phyloP scores from a whole-genome alignment of 768 basidiomycete genomes.

The Boletus rubroflammeus region DNA sequence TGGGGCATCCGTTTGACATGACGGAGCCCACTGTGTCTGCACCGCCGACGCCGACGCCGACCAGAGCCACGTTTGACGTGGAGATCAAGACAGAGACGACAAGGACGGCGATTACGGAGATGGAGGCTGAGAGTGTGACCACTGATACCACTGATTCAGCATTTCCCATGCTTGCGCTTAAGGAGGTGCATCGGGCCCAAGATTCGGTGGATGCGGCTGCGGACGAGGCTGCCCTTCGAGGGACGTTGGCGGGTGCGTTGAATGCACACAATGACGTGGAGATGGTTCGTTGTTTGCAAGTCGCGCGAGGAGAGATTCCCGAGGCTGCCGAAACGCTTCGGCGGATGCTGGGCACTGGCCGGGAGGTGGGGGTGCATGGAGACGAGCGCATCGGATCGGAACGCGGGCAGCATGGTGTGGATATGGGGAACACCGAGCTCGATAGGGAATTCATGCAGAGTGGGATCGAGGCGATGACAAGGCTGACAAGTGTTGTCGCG shows the following conservation, averaged over 20 bases:
- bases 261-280: slow-evolving; percentile 15
- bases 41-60: slow-evolving; percentile 11
- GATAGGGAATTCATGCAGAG: slow-evolving; percentile 69
- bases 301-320: slow-evolving; percentile 19
- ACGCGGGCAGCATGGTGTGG: no score
- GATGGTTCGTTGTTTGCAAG: slow-evolving; percentile 23
- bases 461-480: slow-evolving; percentile 65
- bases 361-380: neutral
- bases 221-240: slow-evolving; percentile 23
- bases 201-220: slow-evolving; percentile 21
- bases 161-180: slow-evolving; percentile 12
- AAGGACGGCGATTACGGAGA: neutral
- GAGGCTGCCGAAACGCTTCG: slow-evolving; percentile 24
- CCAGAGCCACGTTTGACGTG: slow-evolving; percentile 4
- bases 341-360: slow-evolving; percentile 8
- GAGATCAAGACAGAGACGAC: neutral
- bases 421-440: slow-evolving; percentile 6
- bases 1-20: neutral
- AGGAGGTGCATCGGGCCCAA: slow-evolving; percentile 20
- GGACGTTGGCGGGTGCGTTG: slow-evolving; percentile 15
- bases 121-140: neutral
- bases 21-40: neutral
- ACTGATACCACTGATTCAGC: neutral
- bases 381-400: neutral
- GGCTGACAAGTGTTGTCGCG: slow-evolving; percentile 44